These are phyloP conservation scores for Trichoderma hamatum DNA, from an alignment of 2,329 filamentous ascomycete genomes.

Conservation along the genomic window DNA sequence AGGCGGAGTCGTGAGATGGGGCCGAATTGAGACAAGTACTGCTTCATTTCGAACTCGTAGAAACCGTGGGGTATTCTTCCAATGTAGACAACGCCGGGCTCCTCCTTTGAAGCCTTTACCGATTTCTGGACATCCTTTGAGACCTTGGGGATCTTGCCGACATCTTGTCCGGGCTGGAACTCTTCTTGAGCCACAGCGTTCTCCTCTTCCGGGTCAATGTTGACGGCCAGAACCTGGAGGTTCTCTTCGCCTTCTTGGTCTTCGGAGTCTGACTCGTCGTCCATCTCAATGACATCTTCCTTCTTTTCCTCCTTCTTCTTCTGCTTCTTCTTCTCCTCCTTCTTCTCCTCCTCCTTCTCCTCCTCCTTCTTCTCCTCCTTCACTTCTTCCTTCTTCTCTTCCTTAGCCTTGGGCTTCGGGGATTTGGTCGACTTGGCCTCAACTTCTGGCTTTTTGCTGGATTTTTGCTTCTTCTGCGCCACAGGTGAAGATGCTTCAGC, in stretches of 20 bases:
- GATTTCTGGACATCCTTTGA: slow-evolving; percentile 51
- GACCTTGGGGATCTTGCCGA: slow-evolving; percentile 55
- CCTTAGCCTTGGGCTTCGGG: slow-evolving; percentile 34
- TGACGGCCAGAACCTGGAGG: slow-evolving; percentile 48
- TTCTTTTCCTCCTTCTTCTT: slow-evolving; percentile 34
- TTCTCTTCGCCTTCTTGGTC: slow-evolving; percentile 47
- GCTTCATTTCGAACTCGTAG: slow-evolving; percentile 93
- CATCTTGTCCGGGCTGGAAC: slow-evolving; percentile 54
- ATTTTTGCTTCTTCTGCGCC: slow-evolving; percentile 51
- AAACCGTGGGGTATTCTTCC: slow-evolving; percentile 91
- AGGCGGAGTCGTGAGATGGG: slow-evolving; percentile 76
- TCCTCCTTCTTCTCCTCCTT: slow-evolving; percentile 37
- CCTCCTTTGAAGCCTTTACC: slow-evolving; percentile 49
- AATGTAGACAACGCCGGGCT: slow-evolving; percentile 83
- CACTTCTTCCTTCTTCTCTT: slow-evolving; percentile 32
- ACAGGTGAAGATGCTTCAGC: slow-evolving; percentile 50
- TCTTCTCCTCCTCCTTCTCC: slow-evolving; percentile 35
- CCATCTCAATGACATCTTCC: slow-evolving; percentile 40
- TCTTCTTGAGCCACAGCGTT: slow-evolving; percentile 42
- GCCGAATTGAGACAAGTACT: slow-evolving; percentile 94
- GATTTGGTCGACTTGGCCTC: slow-evolving; percentile 42
- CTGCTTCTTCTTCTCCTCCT: slow-evolving; percentile 35
- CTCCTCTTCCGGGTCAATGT: slow-evolving; percentile 51
- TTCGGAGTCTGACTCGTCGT: slow-evolving; percentile 40
- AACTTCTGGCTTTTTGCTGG: slow-evolving; percentile 41